These are phyloP conservation scores for Nemania sp. DNA, from an alignment of 2,329 filamentous ascomycete genomes.

Conservation along the genomic window DNA sequence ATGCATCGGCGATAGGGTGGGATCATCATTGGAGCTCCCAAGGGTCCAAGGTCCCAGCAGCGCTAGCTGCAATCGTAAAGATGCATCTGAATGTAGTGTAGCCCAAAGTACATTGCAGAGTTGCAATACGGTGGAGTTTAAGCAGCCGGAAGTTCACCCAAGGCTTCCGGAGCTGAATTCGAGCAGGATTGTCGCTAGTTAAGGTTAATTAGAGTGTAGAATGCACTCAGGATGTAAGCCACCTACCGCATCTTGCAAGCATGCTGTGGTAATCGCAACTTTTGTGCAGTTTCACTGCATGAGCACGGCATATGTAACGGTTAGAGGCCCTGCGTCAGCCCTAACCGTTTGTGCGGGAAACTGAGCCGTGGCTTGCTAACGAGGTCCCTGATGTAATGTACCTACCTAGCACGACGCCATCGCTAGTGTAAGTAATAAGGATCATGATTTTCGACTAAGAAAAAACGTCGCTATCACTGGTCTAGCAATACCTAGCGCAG, in stretches of 20 bases:
- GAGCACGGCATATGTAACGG: not conserved
- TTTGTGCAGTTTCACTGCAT: slow-evolving; percentile 14
- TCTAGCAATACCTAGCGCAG: too few species aligned
- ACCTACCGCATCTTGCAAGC: too few species aligned
- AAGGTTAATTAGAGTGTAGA: not conserved
- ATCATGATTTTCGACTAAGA: too few species aligned
- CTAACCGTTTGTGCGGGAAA: not conserved
- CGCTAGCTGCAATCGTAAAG: too few species aligned
- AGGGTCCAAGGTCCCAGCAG: slow-evolving; percentile 1
- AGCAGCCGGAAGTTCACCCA: not conserved
- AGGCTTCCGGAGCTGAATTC: not conserved
- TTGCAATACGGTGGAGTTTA: not conserved
- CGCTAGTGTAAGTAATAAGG: too few species aligned
- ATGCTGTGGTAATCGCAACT: too few species aligned
- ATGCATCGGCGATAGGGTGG: slow-evolving; percentile 2
- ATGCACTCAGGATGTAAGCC: not conserved
- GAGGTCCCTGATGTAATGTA: not conserved
- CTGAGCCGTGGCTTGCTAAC: not conserved
- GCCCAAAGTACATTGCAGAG: slow-evolving; percentile 21
- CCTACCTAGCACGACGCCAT: not conserved
- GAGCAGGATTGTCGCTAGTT: not conserved
- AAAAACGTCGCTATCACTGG: too few species aligned
- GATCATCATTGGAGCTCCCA: slow-evolving; percentile 4
- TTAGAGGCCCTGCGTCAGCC: not conserved
- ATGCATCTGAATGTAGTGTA: too few species aligned